phyloP scores from a whole-genome alignment of 805 yeast genomes.

The Teunomyces lycoperdinae region DNA sequence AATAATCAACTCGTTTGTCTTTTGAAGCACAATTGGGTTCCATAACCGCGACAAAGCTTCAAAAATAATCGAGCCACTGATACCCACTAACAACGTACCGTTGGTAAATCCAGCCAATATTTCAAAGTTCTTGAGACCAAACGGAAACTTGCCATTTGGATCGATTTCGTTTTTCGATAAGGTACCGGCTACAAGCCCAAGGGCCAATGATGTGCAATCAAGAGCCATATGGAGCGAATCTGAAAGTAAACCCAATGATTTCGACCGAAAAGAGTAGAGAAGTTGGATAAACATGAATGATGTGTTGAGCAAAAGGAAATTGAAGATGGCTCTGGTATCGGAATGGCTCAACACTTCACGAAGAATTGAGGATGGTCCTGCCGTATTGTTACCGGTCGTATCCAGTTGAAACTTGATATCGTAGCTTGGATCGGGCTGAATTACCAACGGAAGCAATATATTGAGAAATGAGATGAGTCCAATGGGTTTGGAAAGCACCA shows the following conservation, averaged over 20 bases:
- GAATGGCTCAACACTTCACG: slow-evolving; percentile 32
- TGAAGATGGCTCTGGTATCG: slow-evolving; percentile 86
- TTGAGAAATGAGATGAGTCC: slow-evolving; percentile 9
- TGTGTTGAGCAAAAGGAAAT: slow-evolving; percentile 79
- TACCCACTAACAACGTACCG: slow-evolving; percentile 83
- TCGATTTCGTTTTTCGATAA: slow-evolving; percentile 35
- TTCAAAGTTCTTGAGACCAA: slow-evolving; percentile 81
- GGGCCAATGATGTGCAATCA: slow-evolving; percentile 85
- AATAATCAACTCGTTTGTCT: slow-evolving; percentile 77
- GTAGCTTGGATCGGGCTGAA: slow-evolving; percentile 16
- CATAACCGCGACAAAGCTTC: slow-evolving; percentile 83
- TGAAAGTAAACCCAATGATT: slow-evolving; percentile 84
- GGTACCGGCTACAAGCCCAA: slow-evolving; percentile 85
- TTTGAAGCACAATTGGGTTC: slow-evolving; percentile 73
- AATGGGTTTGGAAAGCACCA: slow-evolving; percentile 14
- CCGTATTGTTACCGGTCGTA: not conserved
- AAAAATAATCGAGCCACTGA: slow-evolving; percentile 81
- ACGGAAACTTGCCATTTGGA: slow-evolving; percentile 73
- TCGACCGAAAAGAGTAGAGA: slow-evolving; percentile 86
- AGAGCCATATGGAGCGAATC: slow-evolving; percentile 96
- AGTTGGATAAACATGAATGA: slow-evolving; percentile 94
- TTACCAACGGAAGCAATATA: slow-evolving; percentile 18
- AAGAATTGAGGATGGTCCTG: slow-evolving; percentile 15
- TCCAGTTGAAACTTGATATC: not conserved
- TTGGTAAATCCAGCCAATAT: slow-evolving; percentile 94